Base-by-base conservation (phyloP, 306 rosid genomes). In the Ziziphus jujuba region DNA sequence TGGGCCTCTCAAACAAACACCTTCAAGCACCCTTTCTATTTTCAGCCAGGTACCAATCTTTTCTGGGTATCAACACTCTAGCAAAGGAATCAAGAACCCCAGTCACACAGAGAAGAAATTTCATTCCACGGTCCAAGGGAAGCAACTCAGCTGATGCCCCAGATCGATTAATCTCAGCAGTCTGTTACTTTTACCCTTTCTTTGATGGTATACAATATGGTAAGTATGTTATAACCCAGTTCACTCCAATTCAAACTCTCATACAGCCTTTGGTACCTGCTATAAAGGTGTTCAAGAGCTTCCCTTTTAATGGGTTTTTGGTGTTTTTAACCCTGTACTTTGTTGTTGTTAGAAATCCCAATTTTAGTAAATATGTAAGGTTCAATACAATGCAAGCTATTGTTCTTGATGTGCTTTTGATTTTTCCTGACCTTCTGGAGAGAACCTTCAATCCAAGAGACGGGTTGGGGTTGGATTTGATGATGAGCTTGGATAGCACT, bases 331-430 rank as follows among this genome's bases (percentile, higher is more conserved):
- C 96, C n/a, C 96, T 90, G 21, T 93, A 93, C 81, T 90, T 93
- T 69, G 87, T 91, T 66, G 96, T 93, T 19, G 99, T 90, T 34
- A 88, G 99, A 70, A 93, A 93, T 79, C 84, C 85, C 22, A 93
- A 82, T 61, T 93, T 93, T 67, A 93, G 95, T 64, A 83, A 81
- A 23, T 93, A 88, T 71, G 99, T 93, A 69, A 85, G 99, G 84
- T 93, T 93, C 89, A 93, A 93, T 61, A 90, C 96, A 1, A 90
- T 93, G 99, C 97, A 93, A 69, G 99, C 97, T 1, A 85, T 93
- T 53, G 99, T 90, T 23, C 96, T 93, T 65, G 96, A 93, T 74
- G 95, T 93, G 74, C 90, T 93, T 24, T 47, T 93, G 77, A 93
- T 93, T 51, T 88, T 93, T 21, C 97, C 99, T 35, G 96, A 93